These are phyloP conservation scores for Aspergillus vadensis DNA, from an alignment of 2,329 filamentous ascomycete species.

Conservation along the genomic window DNA sequence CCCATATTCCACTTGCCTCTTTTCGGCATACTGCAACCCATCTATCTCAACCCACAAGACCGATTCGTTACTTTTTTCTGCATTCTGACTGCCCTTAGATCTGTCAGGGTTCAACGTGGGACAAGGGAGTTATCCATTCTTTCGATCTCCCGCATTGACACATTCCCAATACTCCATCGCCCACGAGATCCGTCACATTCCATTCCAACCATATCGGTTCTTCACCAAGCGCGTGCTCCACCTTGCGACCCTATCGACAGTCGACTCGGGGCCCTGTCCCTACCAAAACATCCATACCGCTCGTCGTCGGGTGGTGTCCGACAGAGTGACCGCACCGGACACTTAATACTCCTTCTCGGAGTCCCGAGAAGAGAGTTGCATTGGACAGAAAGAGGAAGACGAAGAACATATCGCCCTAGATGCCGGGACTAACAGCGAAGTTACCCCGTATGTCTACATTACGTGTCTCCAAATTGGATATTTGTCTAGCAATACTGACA, in stretches of 20 bases:
- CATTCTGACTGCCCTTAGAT: constrained; percentile 28
- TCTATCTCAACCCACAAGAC: background rate
- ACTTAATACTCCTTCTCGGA: constrained; percentile 41
- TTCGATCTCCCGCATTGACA: constrained; percentile 13
- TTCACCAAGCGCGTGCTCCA: background rate
- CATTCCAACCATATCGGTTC: constrained; percentile 18
- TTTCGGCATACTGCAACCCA: constrained; percentile 16
- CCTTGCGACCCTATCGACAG: background rate
- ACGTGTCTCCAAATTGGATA: constrained; percentile 14
- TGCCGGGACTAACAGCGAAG: background rate
- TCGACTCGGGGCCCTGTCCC: background rate
- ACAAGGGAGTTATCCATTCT: constrained; percentile 18
- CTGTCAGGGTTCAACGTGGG: constrained; percentile 22
- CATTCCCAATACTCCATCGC: constrained; percentile 13
- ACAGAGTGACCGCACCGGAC: constrained; percentile 12
- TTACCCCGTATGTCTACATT: constrained; percentile 32
- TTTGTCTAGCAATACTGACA: constrained; percentile 7
- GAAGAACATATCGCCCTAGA: constrained; percentile 16
- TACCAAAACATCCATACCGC: background rate
- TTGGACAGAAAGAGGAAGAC: constrained; percentile 15
- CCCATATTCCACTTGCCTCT: constrained; percentile 28
- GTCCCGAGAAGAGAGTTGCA: constrained; percentile 43
- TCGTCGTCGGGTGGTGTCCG: background rate
- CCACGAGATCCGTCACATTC: constrained; percentile 29
- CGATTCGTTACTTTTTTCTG: constrained; percentile 6